Conservation (phyloP, 441 rosid species). For the Erodium chrysanthum region DNA sequence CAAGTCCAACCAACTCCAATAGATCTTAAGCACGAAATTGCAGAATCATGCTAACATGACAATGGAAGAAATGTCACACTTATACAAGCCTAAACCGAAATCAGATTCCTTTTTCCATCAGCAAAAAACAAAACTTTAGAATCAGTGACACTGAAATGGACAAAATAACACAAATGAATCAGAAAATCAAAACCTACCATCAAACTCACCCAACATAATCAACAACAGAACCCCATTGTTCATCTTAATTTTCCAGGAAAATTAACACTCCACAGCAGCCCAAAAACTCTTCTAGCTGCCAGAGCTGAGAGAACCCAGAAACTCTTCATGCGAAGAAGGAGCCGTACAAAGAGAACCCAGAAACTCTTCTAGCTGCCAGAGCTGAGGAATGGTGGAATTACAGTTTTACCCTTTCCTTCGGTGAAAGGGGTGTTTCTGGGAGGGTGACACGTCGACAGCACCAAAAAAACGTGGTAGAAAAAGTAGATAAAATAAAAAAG, state of each 20-base stretch:
- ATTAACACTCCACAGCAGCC: not conserved
- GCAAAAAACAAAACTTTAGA: not conserved
- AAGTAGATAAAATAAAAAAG: not conserved
- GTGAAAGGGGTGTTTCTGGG: not conserved
- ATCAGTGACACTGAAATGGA: not conserved
- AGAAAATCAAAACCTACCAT: not conserved
- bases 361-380: not conserved
- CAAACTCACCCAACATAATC: not conserved
- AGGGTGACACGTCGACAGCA: not conserved
- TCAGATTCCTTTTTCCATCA: not conserved
- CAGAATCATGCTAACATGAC: not conserved
- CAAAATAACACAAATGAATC: not conserved
- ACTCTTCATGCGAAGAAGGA: too few species aligned
- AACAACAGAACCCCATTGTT: not conserved
- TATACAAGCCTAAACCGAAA: not conserved
- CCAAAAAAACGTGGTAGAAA: not conserved
- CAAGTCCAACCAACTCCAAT: not conserved
- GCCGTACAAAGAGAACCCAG: not conserved
- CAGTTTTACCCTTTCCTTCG: not conserved
- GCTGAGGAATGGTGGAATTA: too few species aligned
- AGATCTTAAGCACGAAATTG: not conserved
- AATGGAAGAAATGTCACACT: not conserved
- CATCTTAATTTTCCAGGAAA: not conserved
- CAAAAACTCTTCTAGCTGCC: too few species aligned
- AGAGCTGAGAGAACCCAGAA: too few species aligned